These are phyloP conservation scores for Lecanoromycetidae sp. DNA, from an alignment of 2,329 filamentous ascomycete genomes.

Conservation along the genomic window DNA sequence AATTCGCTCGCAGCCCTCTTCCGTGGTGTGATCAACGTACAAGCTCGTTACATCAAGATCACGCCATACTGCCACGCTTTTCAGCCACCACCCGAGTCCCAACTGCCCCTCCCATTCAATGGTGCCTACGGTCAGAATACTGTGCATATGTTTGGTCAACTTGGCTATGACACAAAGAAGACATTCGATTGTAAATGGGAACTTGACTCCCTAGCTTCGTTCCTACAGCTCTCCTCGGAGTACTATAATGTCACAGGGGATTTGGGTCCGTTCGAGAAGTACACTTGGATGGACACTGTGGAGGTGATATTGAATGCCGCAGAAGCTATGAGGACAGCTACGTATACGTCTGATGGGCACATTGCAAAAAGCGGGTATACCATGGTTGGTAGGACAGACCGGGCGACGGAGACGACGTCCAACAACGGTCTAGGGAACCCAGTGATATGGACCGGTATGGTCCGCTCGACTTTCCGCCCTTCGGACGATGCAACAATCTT, in stretches of 20 bases:
- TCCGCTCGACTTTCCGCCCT: conserved; percentile 39
- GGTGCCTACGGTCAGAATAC: conserved; percentile 29
- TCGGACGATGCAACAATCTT: conserved; percentile 39
- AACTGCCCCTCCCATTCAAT: conserved; percentile 30
- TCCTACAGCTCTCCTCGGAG: conserved; percentile 37
- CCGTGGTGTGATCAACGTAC: conserved; percentile 59
- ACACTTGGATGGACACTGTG: conserved; percentile 36
- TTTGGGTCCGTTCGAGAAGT: conserved; percentile 35
- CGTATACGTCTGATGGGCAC: conserved; percentile 33
- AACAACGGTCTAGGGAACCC: conserved; percentile 43
- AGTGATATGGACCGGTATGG: conserved; percentile 36
- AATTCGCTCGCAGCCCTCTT: conserved; percentile 56
- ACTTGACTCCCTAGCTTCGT: conserved; percentile 40
- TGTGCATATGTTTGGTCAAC: conserved; percentile 25
- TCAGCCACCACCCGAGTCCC: conserved; percentile 39
- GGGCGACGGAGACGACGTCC: conserved; percentile 25
- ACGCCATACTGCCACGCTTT: conserved; percentile 45
- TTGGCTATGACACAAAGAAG: conserved; percentile 30
- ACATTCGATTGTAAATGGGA: conserved; percentile 46
- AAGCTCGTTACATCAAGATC: conserved; percentile 54
- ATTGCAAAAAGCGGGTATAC: conserved; percentile 35
- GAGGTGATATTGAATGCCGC: conserved; percentile 35
- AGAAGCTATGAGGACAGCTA: conserved; percentile 36
- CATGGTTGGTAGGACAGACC: conserved; percentile 32
- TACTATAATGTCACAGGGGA: conserved; percentile 41